A percentile compares a stretch with the other conserved stretches of the same genome.
phyloP scores from a whole-genome alignment of 345 rosid species.

The Lepidium aucheri region DNA sequence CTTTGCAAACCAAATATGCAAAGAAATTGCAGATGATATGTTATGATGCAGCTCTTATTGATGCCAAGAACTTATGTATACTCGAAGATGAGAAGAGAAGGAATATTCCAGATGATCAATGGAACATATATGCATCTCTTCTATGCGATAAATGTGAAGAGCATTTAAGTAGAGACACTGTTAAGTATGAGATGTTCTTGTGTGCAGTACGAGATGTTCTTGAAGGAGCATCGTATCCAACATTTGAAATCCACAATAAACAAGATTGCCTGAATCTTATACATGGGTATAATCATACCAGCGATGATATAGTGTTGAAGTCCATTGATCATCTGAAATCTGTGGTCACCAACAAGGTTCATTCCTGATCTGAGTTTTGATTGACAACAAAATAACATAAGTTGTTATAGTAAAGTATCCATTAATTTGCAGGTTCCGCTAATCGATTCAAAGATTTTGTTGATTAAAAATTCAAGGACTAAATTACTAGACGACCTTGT shows the following conservation, averaged over 20 bases:
- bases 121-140: neutral
- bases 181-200: neutral
- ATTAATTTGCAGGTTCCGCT: neutral
- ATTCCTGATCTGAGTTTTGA: neutral
- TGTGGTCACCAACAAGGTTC: neutral
- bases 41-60: too few species aligned
- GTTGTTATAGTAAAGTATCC: neutral
- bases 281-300: neutral
- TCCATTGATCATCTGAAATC: neutral
- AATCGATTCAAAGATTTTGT: constrained; percentile 14
- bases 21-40: too few species aligned
- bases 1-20: too few species aligned
- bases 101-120: too few species aligned
- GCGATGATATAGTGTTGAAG: constrained; percentile 1
- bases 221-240: neutral
- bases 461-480: neutral
- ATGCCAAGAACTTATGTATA: too few species aligned
- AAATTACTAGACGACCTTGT: neutral
- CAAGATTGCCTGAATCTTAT: neutral
- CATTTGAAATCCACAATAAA: neutral
- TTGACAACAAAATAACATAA: neutral
- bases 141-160: neutral
- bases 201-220: constrained; percentile 4
- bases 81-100: too few species aligned
- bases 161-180: neutral